A percentile compares a stretch with the other conserved stretches of the same genome.
phyloP scores from a whole-genome alignment of 2,329 filamentous ascomycete genomes.

The Botryotinia globosa region DNA sequence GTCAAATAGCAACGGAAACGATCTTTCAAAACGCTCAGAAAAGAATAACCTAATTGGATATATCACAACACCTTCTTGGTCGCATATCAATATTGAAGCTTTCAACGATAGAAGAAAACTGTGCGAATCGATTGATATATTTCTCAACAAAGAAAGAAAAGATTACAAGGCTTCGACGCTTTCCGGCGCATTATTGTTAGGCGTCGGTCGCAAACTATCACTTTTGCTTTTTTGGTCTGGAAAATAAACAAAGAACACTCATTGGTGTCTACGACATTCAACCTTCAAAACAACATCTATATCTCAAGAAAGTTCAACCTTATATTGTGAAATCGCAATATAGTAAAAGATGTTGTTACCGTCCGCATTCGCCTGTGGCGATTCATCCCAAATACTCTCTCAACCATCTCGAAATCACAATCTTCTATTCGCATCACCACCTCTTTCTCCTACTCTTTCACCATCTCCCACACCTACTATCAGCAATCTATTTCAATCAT shows the following conservation, averaged over 20 bases:
- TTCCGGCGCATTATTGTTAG: slow-evolving; percentile 29
- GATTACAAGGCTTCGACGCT: slow-evolving; percentile 22
- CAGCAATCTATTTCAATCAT: slow-evolving; percentile 56
- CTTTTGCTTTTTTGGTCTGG: slow-evolving; percentile 21
- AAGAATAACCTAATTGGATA: background rate
- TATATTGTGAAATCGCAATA: background rate
- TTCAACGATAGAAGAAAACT: background rate
- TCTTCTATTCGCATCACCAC: slow-evolving; percentile 56
- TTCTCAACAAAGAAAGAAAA: background rate
- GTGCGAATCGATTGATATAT: slow-evolving; percentile 15
- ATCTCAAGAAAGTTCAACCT: background rate
- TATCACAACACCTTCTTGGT: background rate
- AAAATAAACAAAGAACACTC: slow-evolving; percentile 8
- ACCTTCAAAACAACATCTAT: background rate
- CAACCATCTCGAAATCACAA: slow-evolving; percentile 42
- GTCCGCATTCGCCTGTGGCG: slow-evolving; percentile 55
- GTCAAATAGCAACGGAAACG: slow-evolving; percentile 8
- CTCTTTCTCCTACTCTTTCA: slow-evolving; percentile 47
- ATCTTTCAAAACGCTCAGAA: background rate
- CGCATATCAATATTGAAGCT: background rate
- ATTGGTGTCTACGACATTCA: slow-evolving; percentile 5
- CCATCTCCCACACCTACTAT: slow-evolving; percentile 51
- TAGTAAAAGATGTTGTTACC: slow-evolving; percentile 53
- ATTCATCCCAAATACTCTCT: slow-evolving; percentile 41
- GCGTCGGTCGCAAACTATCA: slow-evolving; percentile 18